These are phyloP conservation scores for Fusarium mexicanum DNA, from an alignment of 2,329 filamentous ascomycete genomes.

Conservation along the genomic window DNA sequence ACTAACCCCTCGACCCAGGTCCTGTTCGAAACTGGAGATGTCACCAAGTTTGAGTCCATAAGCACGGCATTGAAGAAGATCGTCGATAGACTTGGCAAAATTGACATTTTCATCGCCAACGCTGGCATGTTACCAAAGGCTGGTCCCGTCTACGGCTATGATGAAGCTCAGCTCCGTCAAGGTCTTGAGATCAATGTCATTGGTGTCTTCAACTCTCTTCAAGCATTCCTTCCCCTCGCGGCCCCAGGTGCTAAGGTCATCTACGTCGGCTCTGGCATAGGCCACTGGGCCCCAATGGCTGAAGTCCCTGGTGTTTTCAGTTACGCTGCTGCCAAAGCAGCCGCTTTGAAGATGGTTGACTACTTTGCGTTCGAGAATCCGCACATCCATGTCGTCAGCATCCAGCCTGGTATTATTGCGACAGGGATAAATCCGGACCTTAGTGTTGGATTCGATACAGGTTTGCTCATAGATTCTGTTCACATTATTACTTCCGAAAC, in stretches of 20 bases:
- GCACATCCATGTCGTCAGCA: constrained; percentile 47
- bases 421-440: constrained; percentile 46
- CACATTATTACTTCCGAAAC: accelerated
- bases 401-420: constrained; percentile 54
- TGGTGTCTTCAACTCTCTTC: constrained; percentile 37
- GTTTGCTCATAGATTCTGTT: accelerated
- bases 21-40: not conserved
- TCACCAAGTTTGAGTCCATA: not conserved
- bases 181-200: constrained; percentile 41
- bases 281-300: constrained; percentile 32
- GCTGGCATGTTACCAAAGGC: constrained; percentile 1
- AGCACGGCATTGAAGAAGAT: not conserved
- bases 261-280: constrained; percentile 33
- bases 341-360: constrained; percentile 48
- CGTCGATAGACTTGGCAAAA: not conserved
- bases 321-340: constrained; percentile 51
- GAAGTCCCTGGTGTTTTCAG: constrained; percentile 26
- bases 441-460: not conserved
- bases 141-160: not conserved
- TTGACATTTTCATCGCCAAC: constrained; percentile 29
- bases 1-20: not conserved
- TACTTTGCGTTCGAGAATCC: constrained; percentile 50
- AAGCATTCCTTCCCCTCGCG: constrained; percentile 35
- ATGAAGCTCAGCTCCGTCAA: not conserved
- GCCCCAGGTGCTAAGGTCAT: constrained; percentile 30